Evolutionary conservation across 768 basidiomycete species (phyloP).

Genomic region (Clathrus columnatus): DNA sequence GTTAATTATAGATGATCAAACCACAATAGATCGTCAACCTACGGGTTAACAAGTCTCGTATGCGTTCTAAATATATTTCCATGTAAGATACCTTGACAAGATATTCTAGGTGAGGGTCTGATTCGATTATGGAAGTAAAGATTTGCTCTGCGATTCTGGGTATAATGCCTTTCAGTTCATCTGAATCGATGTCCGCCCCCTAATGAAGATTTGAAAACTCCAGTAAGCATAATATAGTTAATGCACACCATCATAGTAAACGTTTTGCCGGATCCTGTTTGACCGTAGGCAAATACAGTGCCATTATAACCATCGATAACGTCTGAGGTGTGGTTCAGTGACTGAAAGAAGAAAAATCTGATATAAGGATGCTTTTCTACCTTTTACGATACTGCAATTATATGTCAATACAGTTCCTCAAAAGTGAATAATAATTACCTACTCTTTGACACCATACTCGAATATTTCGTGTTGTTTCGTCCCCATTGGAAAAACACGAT

Average conservation of each 20-base stretch:
- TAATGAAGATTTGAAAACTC: constrained; percentile 24
- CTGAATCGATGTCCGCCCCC: constrained; percentile 95
- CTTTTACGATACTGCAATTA: constrained; percentile 71
- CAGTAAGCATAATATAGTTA: not conserved
- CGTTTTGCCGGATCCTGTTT: constrained; percentile 85
- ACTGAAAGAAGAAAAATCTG: not conserved
- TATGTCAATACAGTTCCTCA: constrained; percentile 13
- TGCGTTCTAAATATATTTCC: constrained; percentile 98
- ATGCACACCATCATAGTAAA: constrained; percentile 93
- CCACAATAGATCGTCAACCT: constrained; percentile 28
- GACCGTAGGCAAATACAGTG: constrained; percentile 83
- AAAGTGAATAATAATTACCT: constrained; percentile 26
- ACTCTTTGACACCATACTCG: constrained; percentile 98
- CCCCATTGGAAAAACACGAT: constrained; percentile 89
- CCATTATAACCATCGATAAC: constrained; percentile 99
- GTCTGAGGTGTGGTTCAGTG: constrained; percentile 43
- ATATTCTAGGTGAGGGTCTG: constrained; percentile 92
- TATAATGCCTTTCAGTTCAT: constrained; percentile 91
- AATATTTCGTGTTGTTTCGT: constrained; percentile 92
- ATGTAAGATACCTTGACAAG: constrained; percentile 99
- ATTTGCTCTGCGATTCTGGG: constrained; percentile 99
- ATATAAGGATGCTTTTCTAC: constrained; percentile 28
- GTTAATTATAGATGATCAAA: not conserved
- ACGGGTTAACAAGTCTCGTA: constrained; percentile 94
- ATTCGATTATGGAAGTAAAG: constrained; percentile 94